Base-by-base conservation (phyloP, 495 filamentous ascomycete genomes). In the Apiosordaria backusii region DNA sequence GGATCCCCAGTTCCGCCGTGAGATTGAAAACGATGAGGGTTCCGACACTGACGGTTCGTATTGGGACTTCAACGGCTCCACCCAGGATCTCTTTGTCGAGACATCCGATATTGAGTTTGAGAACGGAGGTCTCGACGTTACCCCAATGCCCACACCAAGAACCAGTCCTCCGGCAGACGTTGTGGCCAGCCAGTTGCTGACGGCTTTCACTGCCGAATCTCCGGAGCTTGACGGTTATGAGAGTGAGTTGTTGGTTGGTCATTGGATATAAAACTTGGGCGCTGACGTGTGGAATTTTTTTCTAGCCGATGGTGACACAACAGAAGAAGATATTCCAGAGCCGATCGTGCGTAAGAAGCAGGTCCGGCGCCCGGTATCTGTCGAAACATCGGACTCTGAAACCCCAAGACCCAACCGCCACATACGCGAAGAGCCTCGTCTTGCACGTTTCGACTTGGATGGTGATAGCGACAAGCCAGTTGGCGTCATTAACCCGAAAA, bases 301-400 rank as follows among this genome's bases (percentile, higher is more conserved):
- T 71, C 29, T 78, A 93, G 90, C 89, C 74, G 91, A 93, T 78
- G 90, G 91, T 62, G 91, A 92, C 68, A 93, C 91, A 50, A 94
- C 91, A 69, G 91, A 94, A 71, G 91, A 94, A 79, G 91, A 93
- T 62, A 79, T 88, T 5, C 87, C 86, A 58, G 85, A 82, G 64
- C 80, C 78, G 21, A 69, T 70, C 76, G 81, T 74, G 81, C 87
- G 87, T 50, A 84, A 84, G 66, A 88, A 84, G 70, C 75, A 80
- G 71, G 73, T 80, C 68, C 76, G 78, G 50, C 76, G 83, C 70
- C 71, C 76, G 60, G 70, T 74, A 63, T 27, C 67, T 23, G 68
- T 69, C 25, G 79, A 77, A 62, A 71, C 76, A 50, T 84, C 80
- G 4, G 80, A 81, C 40, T 82, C 79, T 54, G 81, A 82, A 61